phyloP scores from a whole-genome alignment of 1,139 yeast species.

The Magnusiomyces starmeri region DNA sequence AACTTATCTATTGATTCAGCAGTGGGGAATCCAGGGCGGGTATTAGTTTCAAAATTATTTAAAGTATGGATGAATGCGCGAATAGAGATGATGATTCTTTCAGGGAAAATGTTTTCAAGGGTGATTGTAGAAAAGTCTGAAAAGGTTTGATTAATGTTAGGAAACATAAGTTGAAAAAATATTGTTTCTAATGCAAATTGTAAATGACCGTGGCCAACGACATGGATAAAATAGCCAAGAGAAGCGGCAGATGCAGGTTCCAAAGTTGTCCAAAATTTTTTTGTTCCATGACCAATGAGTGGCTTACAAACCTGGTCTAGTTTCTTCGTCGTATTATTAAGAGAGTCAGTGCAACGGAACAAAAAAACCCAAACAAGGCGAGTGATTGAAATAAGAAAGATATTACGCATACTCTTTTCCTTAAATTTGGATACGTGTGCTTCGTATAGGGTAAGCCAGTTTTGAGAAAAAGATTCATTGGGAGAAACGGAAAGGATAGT shows the following conservation, averaged over 20 bases:
- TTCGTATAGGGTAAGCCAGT: slow-evolving; percentile 70
- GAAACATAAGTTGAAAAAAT: slow-evolving; percentile 45
- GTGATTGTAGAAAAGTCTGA: slow-evolving; percentile 41
- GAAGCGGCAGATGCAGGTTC: slow-evolving; percentile 59
- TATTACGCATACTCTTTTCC: slow-evolving; percentile 40
- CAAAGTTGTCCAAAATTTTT: slow-evolving; percentile 58
- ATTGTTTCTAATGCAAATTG: slow-evolving; percentile 75
- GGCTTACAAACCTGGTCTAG: slow-evolving; percentile 51
- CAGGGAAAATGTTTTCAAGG: slow-evolving; percentile 60
- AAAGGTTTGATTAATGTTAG: slow-evolving; percentile 43
- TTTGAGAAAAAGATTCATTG: slow-evolving; percentile 61
- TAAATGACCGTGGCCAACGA: slow-evolving; percentile 71
- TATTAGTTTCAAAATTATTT: slow-evolving; percentile 49
- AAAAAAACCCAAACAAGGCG: slow-evolving; percentile 84
- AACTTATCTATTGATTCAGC: slow-evolving; percentile 17
- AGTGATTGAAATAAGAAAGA: slow-evolving; percentile 58
- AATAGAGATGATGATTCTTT: slow-evolving; percentile 61
- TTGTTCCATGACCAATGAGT: slow-evolving; percentile 42
- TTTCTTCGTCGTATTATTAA: slow-evolving; percentile 75
- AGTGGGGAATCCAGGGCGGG: slow-evolving; percentile 70
- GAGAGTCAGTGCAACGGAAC: slow-evolving; percentile 78
- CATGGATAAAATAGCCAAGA: slow-evolving; percentile 61
- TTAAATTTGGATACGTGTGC: slow-evolving; percentile 36
- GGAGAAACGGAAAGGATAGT: slow-evolving; percentile 78
- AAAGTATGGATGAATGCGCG: slow-evolving; percentile 65